Evolutionary conservation across 2,329 filamentous ascomycete species (phyloP).

Genomic region (Fusarium austroafricanum): DNA sequence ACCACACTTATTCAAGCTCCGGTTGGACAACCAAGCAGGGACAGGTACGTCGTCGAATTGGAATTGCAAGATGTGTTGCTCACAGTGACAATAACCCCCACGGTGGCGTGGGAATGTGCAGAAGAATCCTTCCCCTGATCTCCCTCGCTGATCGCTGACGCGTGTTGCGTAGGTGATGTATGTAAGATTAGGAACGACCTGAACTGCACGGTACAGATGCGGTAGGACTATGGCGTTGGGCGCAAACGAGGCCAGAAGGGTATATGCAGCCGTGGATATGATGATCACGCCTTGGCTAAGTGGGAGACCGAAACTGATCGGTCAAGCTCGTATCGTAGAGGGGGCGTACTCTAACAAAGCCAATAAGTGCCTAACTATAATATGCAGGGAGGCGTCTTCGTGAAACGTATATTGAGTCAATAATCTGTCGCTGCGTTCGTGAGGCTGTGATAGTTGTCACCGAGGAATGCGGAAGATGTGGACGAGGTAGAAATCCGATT

Average conservation of each 20-base stretch:
- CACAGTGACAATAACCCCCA: slow-evolving; percentile 36
- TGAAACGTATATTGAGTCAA: slow-evolving; percentile 43
- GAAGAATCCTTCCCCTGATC: slow-evolving; percentile 28
- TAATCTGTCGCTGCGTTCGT: slow-evolving; percentile 29
- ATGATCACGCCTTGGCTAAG: slow-evolving; percentile 39
- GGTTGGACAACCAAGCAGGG: slow-evolving; percentile 48
- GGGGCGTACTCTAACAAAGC: slow-evolving; percentile 32
- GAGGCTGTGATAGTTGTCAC: slow-evolving; percentile 41
- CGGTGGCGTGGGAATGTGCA: slow-evolving; percentile 39
- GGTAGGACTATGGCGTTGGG: slow-evolving; percentile 38
- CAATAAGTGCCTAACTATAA: slow-evolving; percentile 42
- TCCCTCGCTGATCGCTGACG: slow-evolving; percentile 26
- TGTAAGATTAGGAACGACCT: slow-evolving; percentile 27
- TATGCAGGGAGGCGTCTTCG: slow-evolving; percentile 44
- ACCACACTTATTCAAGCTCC: slow-evolving; percentile 51
- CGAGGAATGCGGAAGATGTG: slow-evolving; percentile 22
- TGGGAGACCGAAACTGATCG: slow-evolving; percentile 43
- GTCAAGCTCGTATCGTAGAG: slow-evolving; percentile 50
- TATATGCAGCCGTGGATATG: slow-evolving; percentile 44
- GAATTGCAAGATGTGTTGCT: slow-evolving; percentile 29
- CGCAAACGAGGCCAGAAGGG: slow-evolving; percentile 36
- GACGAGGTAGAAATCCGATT: slow-evolving; percentile 34
- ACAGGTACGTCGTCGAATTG: slow-evolving; percentile 41
- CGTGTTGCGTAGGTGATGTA: slow-evolving; percentile 31
- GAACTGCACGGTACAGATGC: slow-evolving; percentile 32